phyloP scores from a whole-genome alignment of 148 eudicot species.

The Polygonum maritimum region DNA sequence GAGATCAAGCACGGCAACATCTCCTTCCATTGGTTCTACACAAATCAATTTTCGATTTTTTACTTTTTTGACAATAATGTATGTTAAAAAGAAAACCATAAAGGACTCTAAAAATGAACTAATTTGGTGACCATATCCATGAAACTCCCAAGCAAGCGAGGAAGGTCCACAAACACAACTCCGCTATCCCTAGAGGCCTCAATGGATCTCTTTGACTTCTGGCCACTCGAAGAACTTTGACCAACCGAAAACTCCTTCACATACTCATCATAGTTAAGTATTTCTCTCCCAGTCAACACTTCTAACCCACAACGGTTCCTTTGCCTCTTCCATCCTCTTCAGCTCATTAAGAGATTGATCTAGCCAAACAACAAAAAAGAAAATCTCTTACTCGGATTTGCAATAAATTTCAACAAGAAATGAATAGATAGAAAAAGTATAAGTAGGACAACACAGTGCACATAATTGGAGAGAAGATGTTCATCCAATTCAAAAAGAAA shows the following conservation, averaged over 20 bases:
- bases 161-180: constrained; percentile 67
- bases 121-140: constrained; percentile 71
- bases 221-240: constrained; percentile 21
- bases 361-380: not conserved
- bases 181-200: constrained; percentile 92
- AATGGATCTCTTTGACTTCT: constrained; percentile 42
- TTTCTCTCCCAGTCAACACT: constrained; percentile 28
- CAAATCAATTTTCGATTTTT: not conserved
- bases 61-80: not conserved
- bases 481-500: too few relatives aligned
- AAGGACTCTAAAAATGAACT: not conserved
- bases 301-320: constrained; percentile 73
- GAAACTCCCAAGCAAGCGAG: constrained; percentile 62
- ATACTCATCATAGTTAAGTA: constrained; percentile 84
- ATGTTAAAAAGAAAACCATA: not conserved
- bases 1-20: constrained; percentile 83
- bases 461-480: too few relatives aligned
- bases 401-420: too few relatives aligned
- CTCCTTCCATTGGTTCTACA: constrained; percentile 88
- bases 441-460: too few relatives aligned
- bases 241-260: constrained; percentile 36
- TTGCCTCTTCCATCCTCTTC: constrained; percentile 60
- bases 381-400: too few relatives aligned
- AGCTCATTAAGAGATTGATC: constrained; percentile 46
- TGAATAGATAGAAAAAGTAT: too few relatives aligned